Evolutionary conservation across 805 yeast genomes (phyloP), one percentile per base, ranked within the genome.

Genomic region (Yamadazyma kitorensis): DNA sequence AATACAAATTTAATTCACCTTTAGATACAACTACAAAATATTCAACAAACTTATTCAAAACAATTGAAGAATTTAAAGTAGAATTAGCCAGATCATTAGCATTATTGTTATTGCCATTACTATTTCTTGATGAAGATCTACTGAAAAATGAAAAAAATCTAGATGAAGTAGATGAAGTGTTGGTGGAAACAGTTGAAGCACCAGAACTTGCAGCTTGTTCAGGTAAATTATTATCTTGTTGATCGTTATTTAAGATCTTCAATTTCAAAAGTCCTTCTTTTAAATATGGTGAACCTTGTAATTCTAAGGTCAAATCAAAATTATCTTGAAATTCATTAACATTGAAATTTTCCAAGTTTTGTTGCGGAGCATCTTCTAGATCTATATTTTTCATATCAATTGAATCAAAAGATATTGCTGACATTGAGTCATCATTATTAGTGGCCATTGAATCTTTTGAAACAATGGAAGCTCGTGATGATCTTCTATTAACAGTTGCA

Each of bases 201-300:
- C 36, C 36, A 23, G 42, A 23, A 11, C 39, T 21, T 7, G 25
- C 15, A n/a, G 34, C 20, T 15, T 17, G 34, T 17, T 40, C 45
- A 11, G 44, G 40, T 12, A 37, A 14, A 20, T 39, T 41, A 31
- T 47, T 47, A 45, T 66, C 71, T 16, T 56, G 56, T 45, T 53
- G 55, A 45, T 63, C 70, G 48, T 65, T 57, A 41, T 64, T 56
- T 34, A 54, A 43, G 17, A 64, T 55, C 38, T 55, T 59, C 47
- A 64, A 55, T 42, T 72, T 66, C 44, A 80, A 62, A 23, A 83
- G 49, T 1, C 93, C 91, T 57, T 83, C 91, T 51, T 83, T 80
- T 37, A 80, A 69, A 77, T 86, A 83, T 1, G 93, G 91, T 1
- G 89, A 78, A 1, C 91, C 91, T 33, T 71, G 70, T 29, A 78